phyloP scores from a whole-genome alignment of 352 stramenopile species.

The Blastocystis sp. region DNA sequence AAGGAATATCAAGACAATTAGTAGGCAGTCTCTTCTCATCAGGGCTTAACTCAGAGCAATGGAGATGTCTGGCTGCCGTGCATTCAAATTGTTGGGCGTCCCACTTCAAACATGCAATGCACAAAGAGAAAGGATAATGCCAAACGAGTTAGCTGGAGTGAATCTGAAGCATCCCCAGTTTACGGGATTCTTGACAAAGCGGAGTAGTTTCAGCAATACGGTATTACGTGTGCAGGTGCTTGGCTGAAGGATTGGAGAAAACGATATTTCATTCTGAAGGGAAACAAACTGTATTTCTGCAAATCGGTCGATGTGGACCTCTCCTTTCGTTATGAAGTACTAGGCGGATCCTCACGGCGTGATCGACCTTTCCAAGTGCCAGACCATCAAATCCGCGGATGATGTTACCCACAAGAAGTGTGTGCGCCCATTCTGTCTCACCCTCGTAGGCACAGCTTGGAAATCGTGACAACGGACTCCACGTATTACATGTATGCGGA shows the following conservation, averaged over 20 bases:
- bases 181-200: slow-evolving; percentile 83
- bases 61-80: no score
- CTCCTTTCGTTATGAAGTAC: neutral
- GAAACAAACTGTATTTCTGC: slow-evolving; percentile 85
- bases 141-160: slow-evolving; percentile 49
- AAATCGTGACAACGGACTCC: slow-evolving; percentile 81
- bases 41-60: no score
- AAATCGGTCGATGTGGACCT: slow-evolving; percentile 73
- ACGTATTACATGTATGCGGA: slow-evolving; percentile 87
- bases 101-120: no score
- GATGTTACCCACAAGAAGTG: slow-evolving; percentile 84
- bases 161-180: slow-evolving; percentile 81
- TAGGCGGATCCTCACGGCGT: slow-evolving; percentile 77
- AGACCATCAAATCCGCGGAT: slow-evolving; percentile 84
- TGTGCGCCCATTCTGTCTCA: slow-evolving; percentile 68
- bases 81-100: no score
- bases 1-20: no score
- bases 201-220: slow-evolving; percentile 74
- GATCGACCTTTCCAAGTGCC: slow-evolving; percentile 83
- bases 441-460: slow-evolving; percentile 76
- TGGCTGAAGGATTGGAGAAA: slow-evolving; percentile 86
- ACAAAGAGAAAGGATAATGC: neutral
- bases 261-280: slow-evolving; percentile 85
- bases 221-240: slow-evolving; percentile 11
- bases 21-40: no score